Conservation (phyloP, 805 yeast species). For the Candida bentonensis region DNA sequence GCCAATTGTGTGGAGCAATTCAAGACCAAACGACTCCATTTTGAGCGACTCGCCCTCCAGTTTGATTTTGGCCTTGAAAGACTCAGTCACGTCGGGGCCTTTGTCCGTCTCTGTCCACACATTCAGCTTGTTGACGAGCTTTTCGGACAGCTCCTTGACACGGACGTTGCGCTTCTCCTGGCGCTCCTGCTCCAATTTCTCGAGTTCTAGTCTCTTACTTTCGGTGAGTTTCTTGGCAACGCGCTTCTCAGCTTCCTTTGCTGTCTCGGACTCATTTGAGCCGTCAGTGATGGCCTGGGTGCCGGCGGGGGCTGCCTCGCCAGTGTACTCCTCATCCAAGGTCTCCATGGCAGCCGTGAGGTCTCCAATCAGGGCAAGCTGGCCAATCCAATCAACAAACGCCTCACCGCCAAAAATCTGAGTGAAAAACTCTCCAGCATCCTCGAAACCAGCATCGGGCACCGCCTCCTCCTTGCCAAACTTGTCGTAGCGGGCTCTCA, state of each 20-base stretch:
- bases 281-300: not conserved
- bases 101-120: constrained; percentile 49
- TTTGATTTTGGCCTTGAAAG: constrained; percentile 50
- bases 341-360: constrained; percentile 48
- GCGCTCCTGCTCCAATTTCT: constrained; percentile 66
- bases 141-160: constrained; percentile 45
- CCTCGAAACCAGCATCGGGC: constrained; percentile 60
- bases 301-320: constrained; percentile 4
- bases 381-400: constrained; percentile 78
- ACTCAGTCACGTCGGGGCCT: constrained; percentile 43
- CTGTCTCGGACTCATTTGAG: constrained; percentile 10
- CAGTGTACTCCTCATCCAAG: constrained; percentile 28
- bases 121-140: constrained; percentile 40
- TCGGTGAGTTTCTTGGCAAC: constrained; percentile 21
- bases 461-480: constrained; percentile 67
- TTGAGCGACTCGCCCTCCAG: constrained; percentile 85
- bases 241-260: constrained; percentile 21
- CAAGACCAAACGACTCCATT: constrained; percentile 90
- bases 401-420: constrained; percentile 88
- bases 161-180: constrained; percentile 49
- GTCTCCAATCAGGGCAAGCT: constrained; percentile 64
- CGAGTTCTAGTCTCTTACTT: constrained; percentile 37
- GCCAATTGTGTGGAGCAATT: constrained; percentile 68
- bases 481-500: constrained; percentile 66
- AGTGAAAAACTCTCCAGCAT: constrained; percentile 75